Evolutionary conservation across 768 basidiomycete genomes (phyloP), one percentile per base, ranked within the genome.

Genomic region (Hemileccinum rubropunctum): DNA sequence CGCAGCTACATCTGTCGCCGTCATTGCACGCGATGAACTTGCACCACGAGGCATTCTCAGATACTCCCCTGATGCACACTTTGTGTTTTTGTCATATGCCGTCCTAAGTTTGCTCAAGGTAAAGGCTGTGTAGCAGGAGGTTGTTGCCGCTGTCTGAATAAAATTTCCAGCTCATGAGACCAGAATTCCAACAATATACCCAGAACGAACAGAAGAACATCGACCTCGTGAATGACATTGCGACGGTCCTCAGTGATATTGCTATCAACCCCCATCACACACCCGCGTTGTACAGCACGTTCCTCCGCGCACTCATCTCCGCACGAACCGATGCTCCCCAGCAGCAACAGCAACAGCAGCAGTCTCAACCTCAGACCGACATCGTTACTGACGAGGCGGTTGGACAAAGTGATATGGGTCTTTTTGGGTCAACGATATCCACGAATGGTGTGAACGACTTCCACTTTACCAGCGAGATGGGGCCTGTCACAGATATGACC

Each of bases 81-180:
- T 90, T 56, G 95, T 98, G 9, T 86, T 90, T 72, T 82, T 81
- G 39, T 88, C 88, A n/a, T 97, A 98, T 68, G 94, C 92, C 0
- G 88, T 98, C 7, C 73, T 97, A 50, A 95, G 88, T 61, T 73
- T 98, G 56, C 76, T 99, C 54, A 98, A 98, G 84, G 89, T 92
- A 45, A 48, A 38, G 13, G 20, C 52, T 17, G n/a, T 14, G 23
- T 37, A 10, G 17, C 40, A 42, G 18, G 13, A 17, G 6, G 14
- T 15, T 4, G 38, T 38, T 30, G 8, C 46, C 48, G 33, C 6
- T 45, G 28, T 42, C 57, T 66, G 12, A 67, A 36, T 36, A 17
- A 13, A 23, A n/a, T 47, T 51, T 47, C 1, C 56, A 94, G 90
- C 78, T 93, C 39, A 77, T 94, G 30, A 84, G 91, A 6, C 86